Percentiles rank a stretch among this genome's conserved stretches.
Evolutionary conservation across 2,329 filamentous ascomycete genomes (phyloP).

Genomic region (Fusarium avenaceum): DNA sequence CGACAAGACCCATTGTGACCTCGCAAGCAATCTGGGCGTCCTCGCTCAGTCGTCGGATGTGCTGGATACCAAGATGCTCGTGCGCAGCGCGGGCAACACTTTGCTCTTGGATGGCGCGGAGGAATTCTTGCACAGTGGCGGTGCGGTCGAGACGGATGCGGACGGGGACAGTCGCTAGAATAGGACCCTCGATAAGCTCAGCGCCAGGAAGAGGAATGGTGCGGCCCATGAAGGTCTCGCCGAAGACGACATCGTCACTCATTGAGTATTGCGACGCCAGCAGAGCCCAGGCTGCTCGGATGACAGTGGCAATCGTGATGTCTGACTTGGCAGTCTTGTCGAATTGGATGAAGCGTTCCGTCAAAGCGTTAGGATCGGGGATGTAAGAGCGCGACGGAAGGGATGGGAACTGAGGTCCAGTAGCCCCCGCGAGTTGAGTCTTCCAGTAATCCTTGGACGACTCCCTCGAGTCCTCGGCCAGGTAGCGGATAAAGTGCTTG

Average conservation of each 20-base stretch:
- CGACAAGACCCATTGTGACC: slow-evolving; percentile 65
- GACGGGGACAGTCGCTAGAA: slow-evolving; percentile 47
- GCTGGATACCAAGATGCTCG: slow-evolving; percentile 53
- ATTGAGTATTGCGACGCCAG: slow-evolving; percentile 47
- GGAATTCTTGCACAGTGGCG: slow-evolving; percentile 41
- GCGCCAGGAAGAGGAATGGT: slow-evolving; percentile 48
- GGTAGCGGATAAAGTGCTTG: slow-evolving; percentile 47
- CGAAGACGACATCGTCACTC: slow-evolving; percentile 50
- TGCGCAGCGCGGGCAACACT: slow-evolving; percentile 46
- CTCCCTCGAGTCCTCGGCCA: slow-evolving; percentile 39
- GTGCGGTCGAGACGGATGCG: slow-evolving; percentile 46
- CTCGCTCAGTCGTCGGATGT: slow-evolving; percentile 59
- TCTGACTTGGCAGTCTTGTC: slow-evolving; percentile 41
- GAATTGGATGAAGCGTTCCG: slow-evolving; percentile 36
- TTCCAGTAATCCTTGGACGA: slow-evolving; percentile 44
- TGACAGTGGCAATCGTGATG: slow-evolving; percentile 44
- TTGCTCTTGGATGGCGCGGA: slow-evolving; percentile 49
- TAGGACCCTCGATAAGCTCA: slow-evolving; percentile 51
- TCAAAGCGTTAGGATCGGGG: slow-evolving; percentile 39
- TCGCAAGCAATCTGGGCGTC: slow-evolving; percentile 67
- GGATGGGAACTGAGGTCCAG: slow-evolving; percentile 45
- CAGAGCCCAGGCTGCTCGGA: slow-evolving; percentile 50
- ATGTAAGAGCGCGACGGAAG: slow-evolving; percentile 46
- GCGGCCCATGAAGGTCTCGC: slow-evolving; percentile 50
- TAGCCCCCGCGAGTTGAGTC: slow-evolving; percentile 43